Base-by-base conservation (phyloP, 805 yeast species). In the Ogataea nitratoaversa region DNA sequence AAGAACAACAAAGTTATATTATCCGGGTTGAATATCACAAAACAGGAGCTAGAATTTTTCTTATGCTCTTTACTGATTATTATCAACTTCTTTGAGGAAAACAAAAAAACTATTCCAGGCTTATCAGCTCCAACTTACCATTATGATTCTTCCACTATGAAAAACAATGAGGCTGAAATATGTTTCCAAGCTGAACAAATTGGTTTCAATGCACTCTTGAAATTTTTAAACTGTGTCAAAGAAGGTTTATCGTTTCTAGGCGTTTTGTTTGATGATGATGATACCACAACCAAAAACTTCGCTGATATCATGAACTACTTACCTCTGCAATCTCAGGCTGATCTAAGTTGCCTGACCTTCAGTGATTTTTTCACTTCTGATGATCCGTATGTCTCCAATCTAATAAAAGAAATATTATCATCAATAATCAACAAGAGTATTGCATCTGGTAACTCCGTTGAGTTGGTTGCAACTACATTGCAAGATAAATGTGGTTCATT, bases 401-500 rank as follows among this genome's bases (percentile, higher is more conserved):
- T 88, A 34, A 79, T 91, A 20, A 86, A 87, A 59, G 98, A 91
- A 52, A 78, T 95, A 28, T 74, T 93, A 33, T 83, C 95, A 2
- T 84, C 96, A 1, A 79, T 93, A 28, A 89, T 93, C 46, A 90
- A 90, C 63, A 84, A 84, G 59, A 87, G 85, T 49, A 89, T 93
- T 42, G 72, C 86, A 29, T 79, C 85, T 48, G 98, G 99, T n/a
- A 91, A 87, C 4, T 84, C 95, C 0, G 91, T 93, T 33, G 98
- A 91, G 57, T 71, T 83, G 42, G 86, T 91, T 37, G 95, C 97
- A 1, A 79, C 82, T 27, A 79, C 90, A 1, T 67, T 93, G 37
- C 96, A 93, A 62, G 95, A 87, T 40, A 81, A 91, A 44, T 93
- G 99, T 68, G 95, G 95, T 1, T 80, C 95, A 0, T 93, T 89